Conservation (phyloP, 2,329 filamentous ascomycete genomes). For the Ophiostoma populinum region DNA sequence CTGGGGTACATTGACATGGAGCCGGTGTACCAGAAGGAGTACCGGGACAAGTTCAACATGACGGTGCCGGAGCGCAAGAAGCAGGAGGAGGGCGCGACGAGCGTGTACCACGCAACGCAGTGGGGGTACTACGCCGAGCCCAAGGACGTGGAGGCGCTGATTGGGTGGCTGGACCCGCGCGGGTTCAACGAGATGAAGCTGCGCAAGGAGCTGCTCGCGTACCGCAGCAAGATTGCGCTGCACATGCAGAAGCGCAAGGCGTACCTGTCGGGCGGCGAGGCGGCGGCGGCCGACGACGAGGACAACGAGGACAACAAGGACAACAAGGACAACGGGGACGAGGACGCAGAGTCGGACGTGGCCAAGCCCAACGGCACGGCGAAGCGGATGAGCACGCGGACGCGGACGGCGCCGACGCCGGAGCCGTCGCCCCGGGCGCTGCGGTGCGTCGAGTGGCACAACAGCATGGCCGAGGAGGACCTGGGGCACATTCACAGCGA, state of each 20-base stretch:
- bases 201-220: constrained; percentile 67
- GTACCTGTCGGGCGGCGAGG: constrained; percentile 43
- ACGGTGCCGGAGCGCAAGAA: constrained; percentile 75
- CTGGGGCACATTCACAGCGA: constrained; percentile 40
- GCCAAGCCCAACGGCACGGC: constrained; percentile 21
- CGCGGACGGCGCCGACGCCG: constrained; percentile 20
- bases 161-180: constrained; percentile 76
- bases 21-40: constrained; percentile 54
- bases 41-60: constrained; percentile 60
- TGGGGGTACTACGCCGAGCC: constrained; percentile 88
- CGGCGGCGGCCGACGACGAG: constrained; percentile 11
- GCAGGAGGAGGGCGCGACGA: constrained; percentile 68
- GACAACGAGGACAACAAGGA: constrained; percentile 11
- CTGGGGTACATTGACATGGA: constrained; percentile 71
- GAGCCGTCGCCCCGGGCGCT: constrained; percentile 27
- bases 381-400: constrained; percentile 30
- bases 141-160: constrained; percentile 57
- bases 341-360: neutral
- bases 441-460: constrained; percentile 36
- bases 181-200: constrained; percentile 77
- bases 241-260: constrained; percentile 67
- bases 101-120: constrained; percentile 57
- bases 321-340: constrained; percentile 3
- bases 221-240: constrained; percentile 55
- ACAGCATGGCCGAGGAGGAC: constrained; percentile 38